phyloP scores from a whole-genome alignment of 1,139 yeast species.

The Nakaseomyces glabratus region DNA sequence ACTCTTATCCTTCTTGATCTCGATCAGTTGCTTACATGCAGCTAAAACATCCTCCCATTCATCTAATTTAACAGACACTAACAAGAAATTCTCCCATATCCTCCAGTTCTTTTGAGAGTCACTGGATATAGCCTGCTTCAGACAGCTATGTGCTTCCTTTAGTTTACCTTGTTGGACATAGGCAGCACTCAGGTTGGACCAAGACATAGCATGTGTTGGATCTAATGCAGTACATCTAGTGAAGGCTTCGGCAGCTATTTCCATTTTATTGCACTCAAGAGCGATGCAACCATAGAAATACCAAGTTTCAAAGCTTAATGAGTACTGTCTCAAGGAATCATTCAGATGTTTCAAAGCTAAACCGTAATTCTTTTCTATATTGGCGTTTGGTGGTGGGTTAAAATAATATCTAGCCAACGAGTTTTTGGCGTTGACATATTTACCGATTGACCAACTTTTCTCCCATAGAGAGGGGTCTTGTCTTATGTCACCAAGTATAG shows the following conservation, averaged over 20 bases:
- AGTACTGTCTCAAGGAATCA: slow-evolving; percentile 66
- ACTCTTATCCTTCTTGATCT: slow-evolving; percentile 40
- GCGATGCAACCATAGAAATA: slow-evolving; percentile 89
- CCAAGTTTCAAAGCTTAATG: slow-evolving; percentile 81
- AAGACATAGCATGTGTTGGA: slow-evolving; percentile 71
- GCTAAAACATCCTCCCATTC: slow-evolving; percentile 84
- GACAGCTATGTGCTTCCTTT: slow-evolving; percentile 74
- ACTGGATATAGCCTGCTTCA: slow-evolving; percentile 68
- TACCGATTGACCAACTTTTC: slow-evolving; percentile 80
- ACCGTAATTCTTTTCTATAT: slow-evolving; percentile 43
- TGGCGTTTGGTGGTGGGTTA: slow-evolving; percentile 51
- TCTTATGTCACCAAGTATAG: slow-evolving; percentile 78
- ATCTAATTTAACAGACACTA: slow-evolving; percentile 68
- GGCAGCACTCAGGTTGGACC: slow-evolving; percentile 93
- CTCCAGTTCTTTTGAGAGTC: slow-evolving; percentile 75
- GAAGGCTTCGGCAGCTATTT: slow-evolving; percentile 84
- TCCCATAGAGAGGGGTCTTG: slow-evolving; percentile 73
- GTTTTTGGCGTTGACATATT: slow-evolving; percentile 76
- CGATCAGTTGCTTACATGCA: slow-evolving; percentile 59
- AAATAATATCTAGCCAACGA: slow-evolving; percentile 70
- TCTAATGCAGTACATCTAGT: slow-evolving; percentile 85
- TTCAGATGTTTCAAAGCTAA: slow-evolving; percentile 59
- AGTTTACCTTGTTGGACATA: slow-evolving; percentile 55
- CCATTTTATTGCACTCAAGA: slow-evolving; percentile 61
- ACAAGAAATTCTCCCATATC: slow-evolving; percentile 79